phyloP scores from a whole-genome alignment of 2,329 filamentous ascomycete species.

The Cladophialophora exuberans region DNA sequence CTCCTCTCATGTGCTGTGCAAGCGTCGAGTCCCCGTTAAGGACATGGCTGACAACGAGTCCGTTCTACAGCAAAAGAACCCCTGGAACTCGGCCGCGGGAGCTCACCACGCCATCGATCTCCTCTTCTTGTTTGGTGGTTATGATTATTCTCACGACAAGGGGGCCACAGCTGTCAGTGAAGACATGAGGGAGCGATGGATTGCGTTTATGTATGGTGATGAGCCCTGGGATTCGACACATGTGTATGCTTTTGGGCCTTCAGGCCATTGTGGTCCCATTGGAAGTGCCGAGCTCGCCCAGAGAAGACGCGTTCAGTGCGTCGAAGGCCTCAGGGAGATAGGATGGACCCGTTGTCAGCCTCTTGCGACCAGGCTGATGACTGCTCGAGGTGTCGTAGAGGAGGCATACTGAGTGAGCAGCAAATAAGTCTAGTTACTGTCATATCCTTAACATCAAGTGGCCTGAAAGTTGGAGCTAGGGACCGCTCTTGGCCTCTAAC shows the following conservation, averaged over 20 bases:
- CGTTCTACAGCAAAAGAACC: background rate
- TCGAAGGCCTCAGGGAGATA: background rate
- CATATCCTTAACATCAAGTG: background rate
- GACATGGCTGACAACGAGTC: background rate
- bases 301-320: background rate
- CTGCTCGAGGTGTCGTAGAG: background rate
- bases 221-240: background rate
- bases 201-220: background rate
- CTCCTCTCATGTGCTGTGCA: too few species aligned
- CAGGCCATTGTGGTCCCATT: background rate
- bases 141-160: background rate
- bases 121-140: background rate
- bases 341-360: background rate
- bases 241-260: background rate
- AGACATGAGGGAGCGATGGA: background rate
- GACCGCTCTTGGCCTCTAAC: too few species aligned
- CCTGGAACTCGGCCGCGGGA: background rate
- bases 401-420: background rate
- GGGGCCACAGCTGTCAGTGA: background rate
- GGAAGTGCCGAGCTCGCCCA: background rate
- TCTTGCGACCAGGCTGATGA: constrained; percentile 1
- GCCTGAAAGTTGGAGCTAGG: too few species aligned
- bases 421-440: background rate
- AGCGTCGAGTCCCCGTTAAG: too few species aligned
- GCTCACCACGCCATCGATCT: constrained; percentile 3